Conservation (phyloP, 768 basidiomycete species). For the Rossbeevera mucosa region DNA sequence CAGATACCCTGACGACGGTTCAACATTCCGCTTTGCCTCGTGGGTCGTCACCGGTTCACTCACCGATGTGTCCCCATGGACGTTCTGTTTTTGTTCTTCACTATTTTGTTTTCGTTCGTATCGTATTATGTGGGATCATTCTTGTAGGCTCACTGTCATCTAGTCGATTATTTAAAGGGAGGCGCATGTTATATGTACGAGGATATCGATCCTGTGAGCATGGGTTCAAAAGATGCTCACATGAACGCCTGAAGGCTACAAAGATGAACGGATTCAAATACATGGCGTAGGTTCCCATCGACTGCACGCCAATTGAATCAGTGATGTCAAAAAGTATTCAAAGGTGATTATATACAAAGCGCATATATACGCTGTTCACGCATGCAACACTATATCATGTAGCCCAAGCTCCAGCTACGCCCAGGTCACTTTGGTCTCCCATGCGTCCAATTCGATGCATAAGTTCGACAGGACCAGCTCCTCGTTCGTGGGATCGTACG, state of each 20-base stretch:
- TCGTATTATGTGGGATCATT: neutral
- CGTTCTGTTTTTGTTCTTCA: neutral
- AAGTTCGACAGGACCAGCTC: conserved; percentile 40
- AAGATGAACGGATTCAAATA: too few species aligned
- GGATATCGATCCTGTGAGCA: neutral
- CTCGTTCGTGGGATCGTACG: conserved; percentile 36
- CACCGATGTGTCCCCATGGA: neutral
- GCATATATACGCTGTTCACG: neutral
- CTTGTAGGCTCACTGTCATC: neutral
- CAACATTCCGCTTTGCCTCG: neutral
- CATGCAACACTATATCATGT: neutral
- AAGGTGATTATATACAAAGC: neutral
- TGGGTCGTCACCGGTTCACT: neutral
- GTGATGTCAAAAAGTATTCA: neutral
- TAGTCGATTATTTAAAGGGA: neutral
- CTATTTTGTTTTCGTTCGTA: neutral
- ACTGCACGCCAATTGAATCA: too few species aligned
- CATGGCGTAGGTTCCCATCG: too few species aligned
- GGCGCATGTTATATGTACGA: neutral
- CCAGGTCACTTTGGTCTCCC: conserved; percentile 35
- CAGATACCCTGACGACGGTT: neutral
- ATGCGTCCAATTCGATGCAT: conserved; percentile 41
- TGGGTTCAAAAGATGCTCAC: neutral
- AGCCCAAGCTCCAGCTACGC: conserved; percentile 7
- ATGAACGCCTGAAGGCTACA: neutral